Base-by-base conservation (phyloP, 768 basidiomycete species). In the Podaxis pistillaris region DNA sequence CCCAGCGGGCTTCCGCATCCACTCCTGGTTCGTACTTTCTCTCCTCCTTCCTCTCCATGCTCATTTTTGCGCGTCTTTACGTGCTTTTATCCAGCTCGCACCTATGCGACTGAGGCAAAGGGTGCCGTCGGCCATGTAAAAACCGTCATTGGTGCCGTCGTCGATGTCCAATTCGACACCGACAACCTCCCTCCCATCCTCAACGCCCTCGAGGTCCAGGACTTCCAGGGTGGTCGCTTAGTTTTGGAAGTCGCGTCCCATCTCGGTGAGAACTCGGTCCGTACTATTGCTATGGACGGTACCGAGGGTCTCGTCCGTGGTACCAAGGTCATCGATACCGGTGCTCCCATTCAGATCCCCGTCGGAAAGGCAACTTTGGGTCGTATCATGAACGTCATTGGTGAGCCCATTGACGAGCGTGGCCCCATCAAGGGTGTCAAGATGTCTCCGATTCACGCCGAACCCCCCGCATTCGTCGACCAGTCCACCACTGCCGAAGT, bases 361-460 rank as follows among this genome's bases (percentile, higher is more conserved):
- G 97, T 99, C 72, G 97, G 97, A 66, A 86, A 86, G 65, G 93
- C 85, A 63, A 96, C 93, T 62, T 89, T 99, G 63, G 97, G 97
- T 55, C 94, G 97, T 73, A 99, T 99, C 86, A 98, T 99, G 94
- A 99, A 98, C 80, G 97, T 99, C 79, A 98, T 99, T 80, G 97
- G 97, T 72, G 96, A 98, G 77, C 95, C 97, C 74, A 98, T 99
- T 76, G 97, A 99, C 79, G 96, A 98, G 78, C 95, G 97, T 81
- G 97, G 97, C 64, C 96, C 96, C 68, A 98, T 98, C 83, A 91
- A 93, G 79, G 96, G 95, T 74, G 94, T 90, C 78, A 94, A 92
- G 80, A 81, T 89, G 66, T 86, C 73, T 66, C 93, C 96, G 70
- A 99, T 99, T 75, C 97, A 99, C 80, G 93, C 95, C 69, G 96